A percentile compares a stretch with the other conserved stretches of the same genome.
These are phyloP conservation scores for Spizellomyces sp. DNA, from an alignment of 192 early-diverging fungal genomes.

Conservation along the genomic window DNA sequence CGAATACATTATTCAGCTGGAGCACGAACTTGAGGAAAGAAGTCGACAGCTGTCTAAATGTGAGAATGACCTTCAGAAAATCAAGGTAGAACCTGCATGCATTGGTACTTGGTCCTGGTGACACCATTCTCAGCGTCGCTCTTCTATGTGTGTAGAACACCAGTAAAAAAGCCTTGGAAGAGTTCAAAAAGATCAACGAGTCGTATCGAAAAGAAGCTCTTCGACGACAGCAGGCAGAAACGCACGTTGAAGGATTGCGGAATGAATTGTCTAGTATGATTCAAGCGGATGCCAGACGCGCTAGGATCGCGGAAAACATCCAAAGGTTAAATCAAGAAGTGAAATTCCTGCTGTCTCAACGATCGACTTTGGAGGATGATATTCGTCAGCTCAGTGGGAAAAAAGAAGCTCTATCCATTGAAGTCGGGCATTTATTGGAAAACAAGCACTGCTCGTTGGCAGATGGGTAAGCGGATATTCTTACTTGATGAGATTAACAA, in stretches of 20 bases:
- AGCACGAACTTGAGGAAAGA: slow-evolving; percentile 21
- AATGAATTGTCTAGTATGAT: neutral
- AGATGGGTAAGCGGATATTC: neutral
- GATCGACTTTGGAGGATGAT: slow-evolving; percentile 11
- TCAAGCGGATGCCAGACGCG: slow-evolving; percentile 1
- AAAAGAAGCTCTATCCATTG: slow-evolving; percentile 8
- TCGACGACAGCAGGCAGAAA: slow-evolving; percentile 29
- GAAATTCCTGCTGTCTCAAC: slow-evolving; percentile 1
- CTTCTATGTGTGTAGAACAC: neutral
- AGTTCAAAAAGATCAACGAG: slow-evolving; percentile 17
- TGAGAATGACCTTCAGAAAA: neutral
- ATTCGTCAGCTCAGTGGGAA: slow-evolving; percentile 7
- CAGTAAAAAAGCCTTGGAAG: slow-evolving; percentile 30
- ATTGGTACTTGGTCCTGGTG: neutral
- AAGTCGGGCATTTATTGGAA: slow-evolving; percentile 12
- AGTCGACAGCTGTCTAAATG: slow-evolving; percentile 19
- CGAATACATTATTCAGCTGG: slow-evolving; percentile 21
- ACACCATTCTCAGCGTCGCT: neutral
- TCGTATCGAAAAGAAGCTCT: slow-evolving; percentile 1
- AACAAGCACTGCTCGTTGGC: neutral
- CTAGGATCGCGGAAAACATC: slow-evolving; percentile 3
- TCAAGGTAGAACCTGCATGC: slow-evolving; percentile 14
- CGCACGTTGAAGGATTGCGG: slow-evolving; percentile 11
- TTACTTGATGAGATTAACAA: neutral
- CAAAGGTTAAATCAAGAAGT: slow-evolving; percentile 16